phyloP scores from a whole-genome alignment of 441 rosid species.

The Pelargonium citronellum region DNA sequence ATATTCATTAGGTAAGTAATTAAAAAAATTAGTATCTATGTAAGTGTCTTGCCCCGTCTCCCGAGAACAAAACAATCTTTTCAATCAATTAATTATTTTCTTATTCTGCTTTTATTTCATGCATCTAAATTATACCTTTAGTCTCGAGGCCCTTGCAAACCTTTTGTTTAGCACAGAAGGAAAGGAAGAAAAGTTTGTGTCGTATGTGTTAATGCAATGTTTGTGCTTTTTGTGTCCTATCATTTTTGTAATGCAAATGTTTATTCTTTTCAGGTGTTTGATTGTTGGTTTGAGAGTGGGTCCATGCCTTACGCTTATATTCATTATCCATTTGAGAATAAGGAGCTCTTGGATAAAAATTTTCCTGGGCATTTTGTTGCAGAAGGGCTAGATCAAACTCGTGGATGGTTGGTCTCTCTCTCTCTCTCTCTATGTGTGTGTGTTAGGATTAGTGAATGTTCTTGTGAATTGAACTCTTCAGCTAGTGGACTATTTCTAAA shows the following conservation, averaged over 20 bases:
- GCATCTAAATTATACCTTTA: not conserved
- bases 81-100: not conserved
- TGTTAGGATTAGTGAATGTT: not conserved
- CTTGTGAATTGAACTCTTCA: not conserved
- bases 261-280: conserved; percentile 66
- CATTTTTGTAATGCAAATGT: conserved; percentile 12
- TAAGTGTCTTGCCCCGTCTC: not conserved
- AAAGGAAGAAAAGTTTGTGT: not conserved
- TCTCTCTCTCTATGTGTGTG: conserved; percentile 1
- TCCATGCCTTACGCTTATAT: conserved; percentile 99
- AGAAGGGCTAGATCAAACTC: conserved; percentile 98
- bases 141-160: too few species aligned
- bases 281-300: conserved; percentile 99
- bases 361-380: conserved; percentile 98
- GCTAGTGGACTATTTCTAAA: not conserved
- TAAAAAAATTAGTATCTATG: not conserved
- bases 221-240: not conserved
- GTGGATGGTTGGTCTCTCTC: conserved; percentile 78
- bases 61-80: not conserved
- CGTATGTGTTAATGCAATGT: not conserved
- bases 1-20: not conserved
- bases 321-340: conserved; percentile 96
- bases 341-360: conserved; percentile 74
- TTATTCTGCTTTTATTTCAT: not conserved
- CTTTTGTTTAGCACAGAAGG: not conserved